phyloP scores from a whole-genome alignment of 805 yeast genomes.

The Wickerhamomyces xylosicus region DNA sequence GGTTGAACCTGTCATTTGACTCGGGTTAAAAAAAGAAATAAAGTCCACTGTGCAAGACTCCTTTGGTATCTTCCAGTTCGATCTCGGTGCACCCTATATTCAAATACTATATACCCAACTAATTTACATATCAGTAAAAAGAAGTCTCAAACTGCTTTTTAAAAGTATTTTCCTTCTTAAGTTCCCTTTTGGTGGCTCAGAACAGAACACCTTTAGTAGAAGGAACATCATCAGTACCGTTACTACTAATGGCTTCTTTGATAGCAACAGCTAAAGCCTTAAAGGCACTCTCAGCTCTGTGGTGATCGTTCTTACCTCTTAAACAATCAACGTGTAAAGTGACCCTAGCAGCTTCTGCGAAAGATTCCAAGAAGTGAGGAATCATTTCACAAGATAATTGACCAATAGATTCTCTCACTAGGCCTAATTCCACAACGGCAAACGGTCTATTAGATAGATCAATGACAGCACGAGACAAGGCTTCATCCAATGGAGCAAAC shows the following conservation, averaged over 20 bases:
- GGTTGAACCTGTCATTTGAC: too few relatives aligned
- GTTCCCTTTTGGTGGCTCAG: constrained; percentile 16
- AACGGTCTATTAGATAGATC: constrained; percentile 90
- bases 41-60: too few relatives aligned
- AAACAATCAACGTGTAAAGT: constrained; percentile 92
- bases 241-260: constrained; percentile 70
- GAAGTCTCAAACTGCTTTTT: not conserved
- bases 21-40: too few relatives aligned
- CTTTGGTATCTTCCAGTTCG: too few relatives aligned
- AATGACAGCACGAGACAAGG: constrained; percentile 90
- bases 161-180: too few relatives aligned
- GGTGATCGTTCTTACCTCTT: constrained; percentile 93
- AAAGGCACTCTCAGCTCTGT: constrained; percentile 91
- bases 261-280: constrained; percentile 93
- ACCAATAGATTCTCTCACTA: constrained; percentile 89
- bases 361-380: constrained; percentile 92
- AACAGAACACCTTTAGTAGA: constrained; percentile 92
- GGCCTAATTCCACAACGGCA: constrained; percentile 82
- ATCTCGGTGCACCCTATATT: too few relatives aligned
- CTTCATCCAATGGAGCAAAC: constrained; percentile 95
- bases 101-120: too few relatives aligned
- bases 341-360: constrained; percentile 84
- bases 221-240: constrained; percentile 88
- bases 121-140: not conserved
- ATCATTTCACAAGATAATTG: constrained; percentile 92